Evolutionary conservation across 2,329 filamentous ascomycete species (phyloP).

Genomic region (Didymella pomorum): DNA sequence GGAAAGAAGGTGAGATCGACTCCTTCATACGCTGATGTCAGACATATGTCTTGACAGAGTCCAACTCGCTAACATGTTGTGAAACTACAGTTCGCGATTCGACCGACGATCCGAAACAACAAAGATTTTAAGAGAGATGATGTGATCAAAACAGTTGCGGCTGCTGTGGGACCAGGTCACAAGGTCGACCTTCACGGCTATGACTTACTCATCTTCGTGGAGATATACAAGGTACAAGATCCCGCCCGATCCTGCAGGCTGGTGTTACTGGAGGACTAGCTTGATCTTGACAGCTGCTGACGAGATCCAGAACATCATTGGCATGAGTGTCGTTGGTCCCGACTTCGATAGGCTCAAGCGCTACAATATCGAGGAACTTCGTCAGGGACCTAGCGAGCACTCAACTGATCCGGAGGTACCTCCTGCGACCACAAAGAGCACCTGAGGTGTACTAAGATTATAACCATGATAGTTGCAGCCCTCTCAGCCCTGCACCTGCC

Average conservation of each 20-base stretch:
- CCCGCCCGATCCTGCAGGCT: slow-evolving; percentile 21
- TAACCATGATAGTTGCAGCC: neutral
- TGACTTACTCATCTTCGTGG: slow-evolving; percentile 80
- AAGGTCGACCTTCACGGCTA: slow-evolving; percentile 80
- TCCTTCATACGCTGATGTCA: slow-evolving; percentile 10
- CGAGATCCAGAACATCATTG: slow-evolving; percentile 69
- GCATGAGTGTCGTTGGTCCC: slow-evolving; percentile 78
- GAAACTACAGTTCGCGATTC: slow-evolving; percentile 76
- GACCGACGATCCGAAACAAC: slow-evolving; percentile 78
- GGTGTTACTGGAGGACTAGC: slow-evolving; percentile 6
- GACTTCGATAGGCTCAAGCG: slow-evolving; percentile 78
- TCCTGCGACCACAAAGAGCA: neutral
- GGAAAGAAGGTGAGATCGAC: slow-evolving; percentile 60
- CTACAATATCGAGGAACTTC: slow-evolving; percentile 80
- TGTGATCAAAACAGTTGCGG: slow-evolving; percentile 76
- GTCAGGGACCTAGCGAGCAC: slow-evolving; percentile 55
- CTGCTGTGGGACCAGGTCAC: slow-evolving; percentile 70
- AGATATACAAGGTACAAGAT: slow-evolving; percentile 76
- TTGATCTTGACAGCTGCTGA: slow-evolving; percentile 31
- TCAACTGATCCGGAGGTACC: slow-evolving; percentile 5
- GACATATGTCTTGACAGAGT: slow-evolving; percentile 18
- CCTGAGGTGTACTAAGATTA: neutral
- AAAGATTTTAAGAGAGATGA: slow-evolving; percentile 70
- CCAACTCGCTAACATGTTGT: slow-evolving; percentile 29
- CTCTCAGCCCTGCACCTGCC: neutral